Conservation (phyloP, 192 early-diverging fungal genomes). For the Spizellomyces sp. region DNA sequence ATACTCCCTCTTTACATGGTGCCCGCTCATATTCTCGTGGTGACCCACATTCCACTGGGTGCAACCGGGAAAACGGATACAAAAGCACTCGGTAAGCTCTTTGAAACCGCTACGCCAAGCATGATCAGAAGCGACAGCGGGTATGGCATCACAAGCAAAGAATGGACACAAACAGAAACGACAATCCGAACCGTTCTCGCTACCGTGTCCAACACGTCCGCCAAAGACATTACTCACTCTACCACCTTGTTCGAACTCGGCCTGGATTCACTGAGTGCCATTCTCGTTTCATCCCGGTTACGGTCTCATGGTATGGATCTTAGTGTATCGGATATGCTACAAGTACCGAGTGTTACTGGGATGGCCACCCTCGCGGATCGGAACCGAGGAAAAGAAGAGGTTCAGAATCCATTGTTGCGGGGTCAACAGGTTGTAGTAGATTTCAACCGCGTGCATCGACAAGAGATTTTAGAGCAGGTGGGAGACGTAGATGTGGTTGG, state of each 20-base stretch:
- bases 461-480: neutral
- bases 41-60: constrained; percentile 8
- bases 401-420: neutral
- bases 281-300: constrained; percentile 12
- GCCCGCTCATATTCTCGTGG: constrained; percentile 1
- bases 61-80: constrained; percentile 15
- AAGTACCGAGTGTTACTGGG: constrained; percentile 3
- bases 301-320: constrained; percentile 3
- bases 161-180: constrained; percentile 6
- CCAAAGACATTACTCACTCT: neutral
- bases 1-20: constrained; percentile 17
- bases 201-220: neutral
- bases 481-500: neutral
- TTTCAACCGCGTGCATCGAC: neutral
- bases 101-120: neutral
- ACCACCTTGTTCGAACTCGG: constrained; percentile 21
- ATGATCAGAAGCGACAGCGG: neutral
- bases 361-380: constrained; percentile 5
- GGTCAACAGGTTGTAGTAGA: neutral
- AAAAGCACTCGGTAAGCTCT: constrained; percentile 9
- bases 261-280: constrained; percentile 18
- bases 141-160: neutral
- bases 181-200: neutral
- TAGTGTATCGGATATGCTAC: neutral
- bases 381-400: neutral